phyloP scores from a whole-genome alignment of 495 filamentous ascomycete genomes.

The Penicillium odoratum region DNA sequence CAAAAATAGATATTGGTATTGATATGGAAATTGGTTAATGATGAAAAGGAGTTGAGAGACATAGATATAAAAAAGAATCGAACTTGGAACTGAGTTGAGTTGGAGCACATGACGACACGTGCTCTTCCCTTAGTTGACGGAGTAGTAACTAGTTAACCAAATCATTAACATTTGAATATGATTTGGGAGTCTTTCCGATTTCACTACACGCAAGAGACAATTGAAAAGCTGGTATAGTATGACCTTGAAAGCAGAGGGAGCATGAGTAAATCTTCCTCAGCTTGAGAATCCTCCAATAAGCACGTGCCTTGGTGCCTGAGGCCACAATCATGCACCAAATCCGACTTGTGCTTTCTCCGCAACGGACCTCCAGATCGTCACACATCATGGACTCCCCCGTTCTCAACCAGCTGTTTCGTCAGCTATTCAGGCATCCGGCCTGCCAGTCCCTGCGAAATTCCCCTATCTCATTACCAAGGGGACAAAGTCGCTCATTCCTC shows the following conservation, averaged over 20 bases:
- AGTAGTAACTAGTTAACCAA: no score
- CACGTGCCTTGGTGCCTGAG: conserved; percentile 26
- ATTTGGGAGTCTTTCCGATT: no score
- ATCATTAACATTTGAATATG: no score
- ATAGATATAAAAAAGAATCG: not conserved
- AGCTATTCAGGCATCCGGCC: conserved; percentile 70
- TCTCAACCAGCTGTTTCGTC: conserved; percentile 75
- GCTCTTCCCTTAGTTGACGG: not conserved
- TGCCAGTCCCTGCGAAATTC: conserved; percentile 58
- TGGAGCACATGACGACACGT: not conserved
- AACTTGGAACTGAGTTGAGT: not conserved
- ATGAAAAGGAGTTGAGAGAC: not conserved
- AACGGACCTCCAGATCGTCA: not conserved
- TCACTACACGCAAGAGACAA: no score
- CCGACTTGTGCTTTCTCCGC: conserved; percentile 8
- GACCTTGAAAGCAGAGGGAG: no score
- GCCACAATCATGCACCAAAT: not conserved
- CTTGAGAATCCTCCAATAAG: not conserved
- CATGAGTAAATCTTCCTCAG: no score
- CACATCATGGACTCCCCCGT: conserved; percentile 77
- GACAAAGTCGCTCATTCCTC: conserved; percentile 45
- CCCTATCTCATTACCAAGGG: conserved; percentile 24
- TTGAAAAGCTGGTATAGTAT: no score
- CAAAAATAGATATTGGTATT: not conserved
- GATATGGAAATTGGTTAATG: not conserved